Conservation (phyloP, 1,284 basidiomycete genomes). For the Ganoderma lingzhi region DNA sequence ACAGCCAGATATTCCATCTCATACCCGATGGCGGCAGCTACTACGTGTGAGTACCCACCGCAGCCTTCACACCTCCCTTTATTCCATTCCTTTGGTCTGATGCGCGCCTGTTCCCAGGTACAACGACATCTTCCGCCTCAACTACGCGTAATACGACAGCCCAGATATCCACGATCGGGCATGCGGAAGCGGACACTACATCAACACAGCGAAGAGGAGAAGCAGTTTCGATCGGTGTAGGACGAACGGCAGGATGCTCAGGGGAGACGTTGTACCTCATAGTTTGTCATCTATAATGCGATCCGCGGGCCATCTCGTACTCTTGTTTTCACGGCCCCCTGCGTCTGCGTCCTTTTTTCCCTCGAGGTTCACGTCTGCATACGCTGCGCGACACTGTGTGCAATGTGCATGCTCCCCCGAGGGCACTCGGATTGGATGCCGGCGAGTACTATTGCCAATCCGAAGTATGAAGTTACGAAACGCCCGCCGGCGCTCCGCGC, state of each 20-base stretch:
- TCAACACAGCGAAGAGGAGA: slow-evolving; percentile 10
- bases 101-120: slow-evolving; percentile 49
- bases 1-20: slow-evolving; percentile 93
- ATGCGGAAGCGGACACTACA: slow-evolving; percentile 13
- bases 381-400: neutral
- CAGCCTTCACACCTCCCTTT: neutral
- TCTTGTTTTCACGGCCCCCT: neutral
- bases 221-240: slow-evolving; percentile 30
- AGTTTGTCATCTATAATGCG: slow-evolving; percentile 35
- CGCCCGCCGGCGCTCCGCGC: neutral
- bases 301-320: slow-evolving; percentile 8
- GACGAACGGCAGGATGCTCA: slow-evolving; percentile 26
- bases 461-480: neutral
- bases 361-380: neutral
- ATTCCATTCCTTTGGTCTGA: slow-evolving; percentile 12
- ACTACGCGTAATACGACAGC: slow-evolving; percentile 48
- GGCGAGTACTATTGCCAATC: neutral
- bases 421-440: neutral
- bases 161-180: neutral
- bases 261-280: slow-evolving; percentile 37
- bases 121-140: slow-evolving; percentile 93
- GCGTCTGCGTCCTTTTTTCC: neutral
- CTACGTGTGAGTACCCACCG: slow-evolving; percentile 75
- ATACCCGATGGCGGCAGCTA: slow-evolving; percentile 81
- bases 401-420: neutral